Evolutionary conservation across 108 stramenopile genomes (phyloP).

Genomic region (Nitzschia inconspicua): DNA sequence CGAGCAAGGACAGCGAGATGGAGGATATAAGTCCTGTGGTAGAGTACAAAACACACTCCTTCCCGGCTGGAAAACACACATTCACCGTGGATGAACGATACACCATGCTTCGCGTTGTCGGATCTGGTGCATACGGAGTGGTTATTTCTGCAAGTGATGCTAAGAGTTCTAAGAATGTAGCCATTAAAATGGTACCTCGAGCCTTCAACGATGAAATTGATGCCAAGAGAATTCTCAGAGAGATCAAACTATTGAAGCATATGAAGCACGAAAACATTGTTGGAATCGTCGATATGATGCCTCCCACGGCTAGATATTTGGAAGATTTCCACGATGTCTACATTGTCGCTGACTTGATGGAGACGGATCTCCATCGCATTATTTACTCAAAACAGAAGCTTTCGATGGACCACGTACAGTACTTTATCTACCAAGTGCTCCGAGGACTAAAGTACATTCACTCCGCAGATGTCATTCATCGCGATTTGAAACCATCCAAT

Average conservation of each 20-base stretch:
- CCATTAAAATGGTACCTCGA: slow-evolving; percentile 97
- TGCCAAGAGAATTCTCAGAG: slow-evolving; percentile 98
- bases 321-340: slow-evolving; percentile 97
- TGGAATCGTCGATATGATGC: slow-evolving; percentile 84
- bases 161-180: slow-evolving; percentile 71
- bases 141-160: slow-evolving; percentile 89
- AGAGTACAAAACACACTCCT: slow-evolving; percentile 65
- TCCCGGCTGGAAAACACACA: slow-evolving; percentile 80
- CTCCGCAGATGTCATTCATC: slow-evolving; percentile 96
- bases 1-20: slow-evolving; percentile 15
- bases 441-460: slow-evolving; percentile 98
- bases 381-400: slow-evolving; percentile 98
- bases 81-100: slow-evolving; percentile 86
- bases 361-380: slow-evolving; percentile 98
- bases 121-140: slow-evolving; percentile 97
- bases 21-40: slow-evolving; percentile 20
- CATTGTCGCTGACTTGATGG: slow-evolving; percentile 98
- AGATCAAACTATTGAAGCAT: slow-evolving; percentile 95
- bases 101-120: slow-evolving; percentile 78
- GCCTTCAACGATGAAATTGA: slow-evolving; percentile 98
- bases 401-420: slow-evolving; percentile 96
- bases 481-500: slow-evolving; percentile 98
- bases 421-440: slow-evolving; percentile 96
- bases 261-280: slow-evolving; percentile 92
- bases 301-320: slow-evolving; percentile 72